Conservation (phyloP, 2,329 filamentous ascomycete species). For the Aplosporella prunicola region DNA sequence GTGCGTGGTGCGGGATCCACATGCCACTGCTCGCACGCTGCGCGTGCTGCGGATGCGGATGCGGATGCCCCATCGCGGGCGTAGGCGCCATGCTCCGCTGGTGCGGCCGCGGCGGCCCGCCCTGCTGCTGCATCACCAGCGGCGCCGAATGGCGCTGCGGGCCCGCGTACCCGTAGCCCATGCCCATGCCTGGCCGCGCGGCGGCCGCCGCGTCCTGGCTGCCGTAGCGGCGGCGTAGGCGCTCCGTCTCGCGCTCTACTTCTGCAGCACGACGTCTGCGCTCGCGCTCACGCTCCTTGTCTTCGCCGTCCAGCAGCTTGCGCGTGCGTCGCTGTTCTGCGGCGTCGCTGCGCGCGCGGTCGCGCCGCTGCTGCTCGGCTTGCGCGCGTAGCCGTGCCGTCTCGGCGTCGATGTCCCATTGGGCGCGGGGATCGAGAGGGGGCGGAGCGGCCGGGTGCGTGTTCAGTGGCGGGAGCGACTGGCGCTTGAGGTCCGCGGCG, state of each 20-base stretch:
- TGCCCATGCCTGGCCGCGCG: too few relatives aligned
- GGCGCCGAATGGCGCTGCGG: background rate
- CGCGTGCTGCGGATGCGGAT: too few relatives aligned
- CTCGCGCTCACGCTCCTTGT: conserved; percentile 49
- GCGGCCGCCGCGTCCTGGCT: too few relatives aligned
- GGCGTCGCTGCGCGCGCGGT: conserved; percentile 46
- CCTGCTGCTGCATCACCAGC: background rate
- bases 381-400: conserved; percentile 38
- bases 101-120: background rate
- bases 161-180: too few relatives aligned
- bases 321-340: conserved; percentile 53
- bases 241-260: conserved; percentile 63
- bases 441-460: conserved; percentile 25
- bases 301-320: conserved; percentile 57
- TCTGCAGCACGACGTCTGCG: conserved; percentile 44
- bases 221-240: conserved; percentile 60
- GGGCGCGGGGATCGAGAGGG: conserved; percentile 40
- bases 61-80: too few relatives aligned
- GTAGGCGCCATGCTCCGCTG: background rate
- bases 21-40: too few relatives aligned
- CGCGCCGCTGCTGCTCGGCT: conserved; percentile 39
- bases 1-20: too few relatives aligned
- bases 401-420: conserved; percentile 45
- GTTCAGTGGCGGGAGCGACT: conserved; percentile 22
- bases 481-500: conserved; percentile 17